Evolutionary conservation across 805 yeast species (phyloP), one percentile per base, ranked within the genome.

Genomic region (Lachancea nothofagi): DNA sequence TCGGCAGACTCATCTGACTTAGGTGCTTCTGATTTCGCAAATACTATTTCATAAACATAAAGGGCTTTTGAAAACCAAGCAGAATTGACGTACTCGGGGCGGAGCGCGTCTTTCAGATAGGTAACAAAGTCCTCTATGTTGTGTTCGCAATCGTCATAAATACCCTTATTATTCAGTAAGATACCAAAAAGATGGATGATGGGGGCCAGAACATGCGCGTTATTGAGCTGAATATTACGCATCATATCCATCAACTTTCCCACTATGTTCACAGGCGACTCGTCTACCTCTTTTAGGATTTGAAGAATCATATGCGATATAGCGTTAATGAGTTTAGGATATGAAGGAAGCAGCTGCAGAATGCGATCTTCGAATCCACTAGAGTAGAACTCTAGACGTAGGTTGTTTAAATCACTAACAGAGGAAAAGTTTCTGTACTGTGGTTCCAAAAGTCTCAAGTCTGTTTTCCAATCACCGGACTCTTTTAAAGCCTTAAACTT

Each of bases 21-120:
- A 0, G 87, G 86, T 4, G 77, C 61, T 24, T 68, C 69, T 2
- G 75, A 64, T 29, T 67, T 71, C 1, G 78, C 66, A 30, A 83
- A 50, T 3, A 79, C 59, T 25, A 72, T 74, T 40, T 78, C 84
- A 33, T 77, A 66, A 3, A 79, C 69, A 19, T 69, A 58, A 25
- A 86, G 54, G 0, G 78, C 75, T 41, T 73, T 67, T 0, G 81
- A 72, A 50, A 77, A 76, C 81, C 85, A 85, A 12, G 69, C 66
- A 20, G 66, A 53, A 44, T 73, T 69, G 2, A 61, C 61, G 42
- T 56, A 53, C 27, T 66, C 67, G 2, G 68, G 60, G 1, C 48
- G 56, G 8, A 77, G 44, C 2, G 64, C 62, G 1, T 51, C 57
- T 9, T 62, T 51, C 22, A 77, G 52, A 25, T 66, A 66, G 0